Conservation (phyloP, 352 stramenopile species). For the Achlya hypogyna region DNA sequence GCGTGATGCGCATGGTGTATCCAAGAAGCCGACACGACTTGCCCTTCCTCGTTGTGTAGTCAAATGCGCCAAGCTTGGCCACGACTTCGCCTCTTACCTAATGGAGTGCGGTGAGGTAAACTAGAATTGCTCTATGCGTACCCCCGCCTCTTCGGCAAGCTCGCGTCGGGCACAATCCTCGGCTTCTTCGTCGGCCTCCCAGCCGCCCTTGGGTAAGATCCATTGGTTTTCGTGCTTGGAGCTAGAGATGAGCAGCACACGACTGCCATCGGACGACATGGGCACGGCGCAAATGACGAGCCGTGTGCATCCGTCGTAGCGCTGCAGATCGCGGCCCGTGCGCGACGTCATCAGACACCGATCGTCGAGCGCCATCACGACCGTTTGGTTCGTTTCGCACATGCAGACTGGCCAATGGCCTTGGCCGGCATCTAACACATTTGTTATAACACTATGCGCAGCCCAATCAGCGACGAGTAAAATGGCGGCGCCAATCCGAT, state of each 20-base stretch:
- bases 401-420: neutral
- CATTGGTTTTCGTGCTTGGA: constrained; percentile 82
- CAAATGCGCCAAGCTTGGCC: constrained; percentile 30
- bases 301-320: constrained; percentile 48
- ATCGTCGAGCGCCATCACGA: neutral
- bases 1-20: constrained; percentile 27
- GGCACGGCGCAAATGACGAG: constrained; percentile 46
- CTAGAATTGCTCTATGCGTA: constrained; percentile 25
- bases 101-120: neutral
- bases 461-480: no score
- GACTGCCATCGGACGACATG: neutral
- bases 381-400: neutral
- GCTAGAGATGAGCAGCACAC: constrained; percentile 79
- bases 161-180: constrained; percentile 87
- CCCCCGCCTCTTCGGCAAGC: constrained; percentile 90
- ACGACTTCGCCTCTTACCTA: constrained; percentile 39
- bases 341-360: constrained; percentile 25
- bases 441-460: neutral
- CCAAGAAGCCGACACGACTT: constrained; percentile 43
- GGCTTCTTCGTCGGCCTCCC: constrained; percentile 91
- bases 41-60: constrained; percentile 43
- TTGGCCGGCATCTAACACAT: neutral
- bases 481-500: no score
- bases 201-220: constrained; percentile 96
- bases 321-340: constrained; percentile 49